Evolutionary conservation across 169 alveolate species (phyloP).

Genomic region (Blepharisma undulans): DNA sequence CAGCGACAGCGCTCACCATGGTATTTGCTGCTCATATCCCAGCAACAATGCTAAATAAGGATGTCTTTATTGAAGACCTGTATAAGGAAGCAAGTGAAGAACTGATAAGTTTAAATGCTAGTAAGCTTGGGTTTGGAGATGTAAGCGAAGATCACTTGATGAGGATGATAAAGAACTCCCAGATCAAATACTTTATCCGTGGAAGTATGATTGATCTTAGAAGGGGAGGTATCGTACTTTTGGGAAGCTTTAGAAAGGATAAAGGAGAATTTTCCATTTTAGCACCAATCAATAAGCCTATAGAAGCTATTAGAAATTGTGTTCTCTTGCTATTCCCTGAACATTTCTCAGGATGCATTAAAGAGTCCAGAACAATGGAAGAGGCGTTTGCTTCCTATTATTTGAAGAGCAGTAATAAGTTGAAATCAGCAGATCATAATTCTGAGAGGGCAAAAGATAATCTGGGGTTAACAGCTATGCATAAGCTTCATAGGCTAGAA

Average conservation of each 20-base stretch:
- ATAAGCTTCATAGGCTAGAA: neutral
- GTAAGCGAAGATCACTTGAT: neutral
- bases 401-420: neutral
- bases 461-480: neutral
- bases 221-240: neutral
- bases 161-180: neutral
- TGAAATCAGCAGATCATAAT: neutral
- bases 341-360: neutral
- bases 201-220: neutral
- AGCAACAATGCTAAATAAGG: neutral
- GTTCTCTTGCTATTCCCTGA: neutral
- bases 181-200: neutral
- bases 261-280: neutral
- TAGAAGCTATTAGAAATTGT: neutral
- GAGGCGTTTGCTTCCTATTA: neutral
- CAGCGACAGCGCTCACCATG: neutral
- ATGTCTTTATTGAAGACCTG: neutral
- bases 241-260: conserved; percentile 21
- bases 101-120: neutral
- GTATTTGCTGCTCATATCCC: conserved; percentile 6
- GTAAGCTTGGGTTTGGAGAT: neutral
- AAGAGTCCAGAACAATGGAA: neutral
- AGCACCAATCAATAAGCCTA: neutral
- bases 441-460: neutral
- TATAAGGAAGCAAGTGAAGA: conserved; percentile 7